Evolutionary conservation across 2,329 filamentous ascomycete genomes (phyloP), one percentile per base, ranked within the genome.

Genomic region (Colletotrichum sojae): DNA sequence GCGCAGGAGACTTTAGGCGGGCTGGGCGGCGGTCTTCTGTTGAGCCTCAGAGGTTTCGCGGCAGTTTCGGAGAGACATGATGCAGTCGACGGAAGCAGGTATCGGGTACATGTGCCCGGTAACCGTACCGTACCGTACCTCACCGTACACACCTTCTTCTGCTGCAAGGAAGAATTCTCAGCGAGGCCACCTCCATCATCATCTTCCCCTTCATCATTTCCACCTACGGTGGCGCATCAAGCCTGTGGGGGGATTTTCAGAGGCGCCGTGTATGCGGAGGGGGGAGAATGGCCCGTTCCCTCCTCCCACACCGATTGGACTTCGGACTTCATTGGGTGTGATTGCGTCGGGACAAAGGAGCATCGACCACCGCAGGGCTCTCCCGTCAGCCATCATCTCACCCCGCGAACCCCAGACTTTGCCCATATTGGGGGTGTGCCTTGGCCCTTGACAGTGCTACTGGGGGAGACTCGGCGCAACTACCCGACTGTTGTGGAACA

Each of bases 361-460:
- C 56, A 31, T 61, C 51, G 36, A 66, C 60, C 51, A 22, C 66
- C 25, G 40, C 53, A 54, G 59, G 59, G 39, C 39, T 62, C n/a
- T 45, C 39, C 22, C 13, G 36, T 51, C 25, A 65, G 61, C 54
- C 43, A n/a, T 12, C 43, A n/a, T 12, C 52, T 63, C 52, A 55
- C 66, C 54, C 55, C 66, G 43, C 61, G 61, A 60, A 59, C 61
- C 66, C 54, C 66, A 45, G 61, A 69, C 54, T 60, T 45, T 59
- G 40, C 51, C 48, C 36, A 43, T 54, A 31, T 20, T 45, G 22
- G 45, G 45, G 20, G 57, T 52, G 22, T 45, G 45, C 16, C 51
- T 43, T 53, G 39, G 54, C 43, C 16, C 51, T 43, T 53, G 39
- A 60, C 43, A 22, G 43, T 31, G 45, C 40, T 31, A 13, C 39